Percentiles rank a stretch among this genome's conserved stretches.
Evolutionary conservation across 805 yeast genomes (phyloP).

Genomic region (Barnettozyma californica): DNA sequence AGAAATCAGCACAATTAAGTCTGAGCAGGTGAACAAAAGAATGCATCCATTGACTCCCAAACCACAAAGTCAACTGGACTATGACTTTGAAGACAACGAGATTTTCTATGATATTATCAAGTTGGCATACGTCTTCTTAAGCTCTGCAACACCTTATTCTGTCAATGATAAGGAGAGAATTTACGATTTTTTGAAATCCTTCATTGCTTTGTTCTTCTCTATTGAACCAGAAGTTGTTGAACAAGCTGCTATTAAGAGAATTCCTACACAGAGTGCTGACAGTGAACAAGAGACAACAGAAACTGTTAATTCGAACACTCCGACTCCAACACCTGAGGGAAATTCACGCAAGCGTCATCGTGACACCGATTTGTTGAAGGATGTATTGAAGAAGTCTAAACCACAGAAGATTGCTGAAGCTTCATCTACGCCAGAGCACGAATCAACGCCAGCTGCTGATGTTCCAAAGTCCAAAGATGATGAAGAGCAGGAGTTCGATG

Average conservation of each 20-base stretch:
- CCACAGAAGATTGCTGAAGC: slow-evolving; percentile 29
- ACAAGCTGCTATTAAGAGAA: slow-evolving; percentile 29
- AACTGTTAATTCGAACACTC: background rate
- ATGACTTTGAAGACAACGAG: slow-evolving; percentile 56
- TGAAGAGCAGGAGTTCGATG: slow-evolving; percentile 16
- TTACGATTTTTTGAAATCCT: slow-evolving; percentile 62
- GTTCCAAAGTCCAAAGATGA: slow-evolving; percentile 13
- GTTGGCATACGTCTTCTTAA: slow-evolving; percentile 61
- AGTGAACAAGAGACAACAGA: slow-evolving; percentile 17
- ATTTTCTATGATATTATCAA: slow-evolving; percentile 70
- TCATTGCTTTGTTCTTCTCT: slow-evolving; percentile 67
- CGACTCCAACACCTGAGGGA: slow-evolving; percentile 15
- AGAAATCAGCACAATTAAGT: slow-evolving; percentile 87
- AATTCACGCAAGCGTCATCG: slow-evolving; percentile 31
- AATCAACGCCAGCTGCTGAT: slow-evolving; percentile 4
- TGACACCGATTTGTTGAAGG: slow-evolving; percentile 51
- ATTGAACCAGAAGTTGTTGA: slow-evolving; percentile 47
- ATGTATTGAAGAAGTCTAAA: slow-evolving; percentile 52
- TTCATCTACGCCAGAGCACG: slow-evolving; percentile 21
- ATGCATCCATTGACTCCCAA: slow-evolving; percentile 81
- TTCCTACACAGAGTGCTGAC: slow-evolving; percentile 15
- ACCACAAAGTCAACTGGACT: slow-evolving; percentile 71
- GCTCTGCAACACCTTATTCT: slow-evolving; percentile 69
- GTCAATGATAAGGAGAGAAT: slow-evolving; percentile 74
- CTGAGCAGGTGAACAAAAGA: slow-evolving; percentile 84